These are phyloP conservation scores for Fomitopsis pulvina DNA, from an alignment of 768 basidiomycete species.

Conservation along the genomic window DNA sequence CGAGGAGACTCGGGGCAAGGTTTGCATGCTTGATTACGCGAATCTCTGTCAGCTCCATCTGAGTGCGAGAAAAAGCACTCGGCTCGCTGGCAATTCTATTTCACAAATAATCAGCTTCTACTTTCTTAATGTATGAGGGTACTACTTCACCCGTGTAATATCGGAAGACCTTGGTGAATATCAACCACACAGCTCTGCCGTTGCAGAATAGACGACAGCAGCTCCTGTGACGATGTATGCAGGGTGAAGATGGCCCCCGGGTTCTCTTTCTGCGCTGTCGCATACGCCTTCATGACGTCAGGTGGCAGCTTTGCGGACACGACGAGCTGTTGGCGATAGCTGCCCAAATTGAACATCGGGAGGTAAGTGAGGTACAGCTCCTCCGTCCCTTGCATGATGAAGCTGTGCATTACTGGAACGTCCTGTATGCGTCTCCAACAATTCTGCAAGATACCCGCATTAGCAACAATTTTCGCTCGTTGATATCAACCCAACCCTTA, in stretches of 20 bases:
- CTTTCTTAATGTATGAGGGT: no score
- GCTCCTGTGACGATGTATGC: background rate
- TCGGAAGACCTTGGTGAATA: background rate
- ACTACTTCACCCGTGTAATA: background rate
- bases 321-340: constrained; percentile 33
- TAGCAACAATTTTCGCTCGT: no score
- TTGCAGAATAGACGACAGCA: background rate
- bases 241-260: background rate
- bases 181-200: background rate
- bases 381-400: constrained; percentile 32
- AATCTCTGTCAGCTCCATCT: constrained; percentile 14
- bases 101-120: no score
- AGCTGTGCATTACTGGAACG: constrained; percentile 25
- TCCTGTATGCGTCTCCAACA: constrained; percentile 28
- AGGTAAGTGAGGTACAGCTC: constrained; percentile 27
- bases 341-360: constrained; percentile 31
- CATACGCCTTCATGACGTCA: background rate
- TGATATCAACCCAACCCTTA: constrained; percentile 8
- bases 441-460: constrained; percentile 1
- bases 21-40: constrained; percentile 25
- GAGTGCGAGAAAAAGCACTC: background rate
- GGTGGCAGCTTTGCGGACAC: constrained; percentile 8
- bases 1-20: constrained; percentile 24
- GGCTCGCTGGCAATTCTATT: background rate
- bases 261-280: background rate